A percentile compares a stretch with the other conserved stretches of the same genome.
These are phyloP conservation scores for Copromyces sp. DNA, from an alignment of 495 filamentous ascomycete genomes.

Conservation along the genomic window DNA sequence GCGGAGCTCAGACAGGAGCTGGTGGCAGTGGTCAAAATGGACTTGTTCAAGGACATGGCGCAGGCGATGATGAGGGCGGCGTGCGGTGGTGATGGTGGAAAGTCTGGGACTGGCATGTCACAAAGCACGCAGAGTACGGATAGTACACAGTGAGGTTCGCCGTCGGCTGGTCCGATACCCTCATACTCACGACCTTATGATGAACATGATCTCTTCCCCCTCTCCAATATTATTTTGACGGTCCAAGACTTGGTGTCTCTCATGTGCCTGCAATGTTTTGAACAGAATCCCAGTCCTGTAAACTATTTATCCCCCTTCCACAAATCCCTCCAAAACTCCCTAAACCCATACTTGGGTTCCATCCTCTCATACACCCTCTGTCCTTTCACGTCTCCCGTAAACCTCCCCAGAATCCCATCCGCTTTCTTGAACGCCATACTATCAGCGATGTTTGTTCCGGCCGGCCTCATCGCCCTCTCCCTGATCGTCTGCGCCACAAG, in stretches of 20 bases:
- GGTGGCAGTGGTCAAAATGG: constrained; percentile 1
- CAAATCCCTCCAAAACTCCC: constrained; percentile 78
- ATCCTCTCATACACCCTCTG: constrained; percentile 60
- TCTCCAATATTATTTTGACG: not conserved
- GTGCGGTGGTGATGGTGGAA: not conserved
- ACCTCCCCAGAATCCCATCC: constrained; percentile 33
- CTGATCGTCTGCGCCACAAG: constrained; percentile 59
- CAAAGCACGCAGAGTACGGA: not conserved
- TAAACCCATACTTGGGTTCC: constrained; percentile 70
- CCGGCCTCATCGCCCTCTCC: constrained; percentile 50
- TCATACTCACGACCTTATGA: not conserved
- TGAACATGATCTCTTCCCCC: not conserved
- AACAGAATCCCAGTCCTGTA: not conserved
- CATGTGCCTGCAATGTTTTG: not conserved
- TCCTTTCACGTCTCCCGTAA: constrained; percentile 34
- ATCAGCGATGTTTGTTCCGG: constrained; percentile 20
- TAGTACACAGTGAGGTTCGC: not conserved
- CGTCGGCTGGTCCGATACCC: not conserved
- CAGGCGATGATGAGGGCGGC: constrained; percentile 8
- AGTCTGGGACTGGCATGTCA: not conserved
- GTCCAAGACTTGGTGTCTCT: not conserved
- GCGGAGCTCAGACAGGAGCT: not conserved
- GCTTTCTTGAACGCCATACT: constrained; percentile 10
- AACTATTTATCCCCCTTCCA: constrained; percentile 23
- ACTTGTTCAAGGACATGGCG: constrained; percentile 5